Base-by-base conservation (phyloP, 495 filamentous ascomycete species). In the Penicillium cataractarum region DNA sequence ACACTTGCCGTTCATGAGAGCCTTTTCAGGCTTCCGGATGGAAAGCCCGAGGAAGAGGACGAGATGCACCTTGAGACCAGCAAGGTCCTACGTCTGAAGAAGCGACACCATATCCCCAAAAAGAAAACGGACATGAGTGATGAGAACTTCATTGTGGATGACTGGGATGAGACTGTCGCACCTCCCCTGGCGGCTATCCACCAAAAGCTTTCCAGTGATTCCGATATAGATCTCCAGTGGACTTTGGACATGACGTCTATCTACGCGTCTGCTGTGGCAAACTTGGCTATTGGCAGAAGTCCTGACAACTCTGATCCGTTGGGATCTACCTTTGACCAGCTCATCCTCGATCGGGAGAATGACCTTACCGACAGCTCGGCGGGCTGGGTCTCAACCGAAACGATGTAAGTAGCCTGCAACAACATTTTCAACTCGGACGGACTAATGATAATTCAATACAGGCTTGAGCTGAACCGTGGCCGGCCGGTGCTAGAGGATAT, bases 81-180 rank as follows among this genome's bases (percentile, higher is more conserved):
- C 8, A 67, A 70, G 49, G 31, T 71, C n/a, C 48, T 79, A 10
- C 69, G 64, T 12, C 13, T 63, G n/a, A 76, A 58, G 33, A 66
- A 58, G 61, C 65, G 67, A 12, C 65, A 68, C 22, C 32, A 56
- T 19, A 56, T 39, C 50, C 57, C 39, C 39, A 49, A 21, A 57
- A 58, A 53, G 50, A 32, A 46, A 50, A 56, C 10, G 31, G 31
- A 62, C 2, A 39, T 27, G 31, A 65, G 58, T 19, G 44, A 57
- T 21, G 63, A 72, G 39, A 53, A 76, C 29, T 80, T 79, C 33
- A 62, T 80, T 17, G 73, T 78, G 26, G 70, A 78, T 58, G 78
- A 79, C 51, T 72, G 70, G 74, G 73, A 77, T 46, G 76, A 77
- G 52, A 72, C 72, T 35, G 62, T 61, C 21, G 52, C 33, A 24